Evolutionary conservation across 768 basidiomycete species (phyloP).

Genomic region (Cystofilobasidium capitatum): DNA sequence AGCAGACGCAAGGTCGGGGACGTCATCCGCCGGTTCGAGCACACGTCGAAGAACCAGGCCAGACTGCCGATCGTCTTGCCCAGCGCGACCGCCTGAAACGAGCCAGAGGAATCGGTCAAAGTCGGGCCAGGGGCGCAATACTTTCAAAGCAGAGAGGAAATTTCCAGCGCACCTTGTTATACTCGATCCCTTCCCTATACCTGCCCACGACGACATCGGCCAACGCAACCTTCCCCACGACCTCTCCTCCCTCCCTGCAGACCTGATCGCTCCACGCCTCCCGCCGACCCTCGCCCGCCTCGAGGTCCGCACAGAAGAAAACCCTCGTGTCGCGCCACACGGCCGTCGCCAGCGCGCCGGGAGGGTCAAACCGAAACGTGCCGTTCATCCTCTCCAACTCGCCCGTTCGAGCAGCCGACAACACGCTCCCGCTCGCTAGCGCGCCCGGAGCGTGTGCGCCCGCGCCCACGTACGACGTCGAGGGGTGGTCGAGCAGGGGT

Average conservation of each 20-base stretch:
- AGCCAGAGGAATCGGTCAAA: not conserved
- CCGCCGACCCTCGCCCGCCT: slow-evolving; percentile 46
- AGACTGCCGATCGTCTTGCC: slow-evolving; percentile 64
- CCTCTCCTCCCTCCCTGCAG: slow-evolving; percentile 51
- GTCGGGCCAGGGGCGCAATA: no score
- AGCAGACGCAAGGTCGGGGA: slow-evolving; percentile 64
- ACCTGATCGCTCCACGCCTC: slow-evolving; percentile 55
- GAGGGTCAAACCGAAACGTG: no score
- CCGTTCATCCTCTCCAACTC: slow-evolving; percentile 40
- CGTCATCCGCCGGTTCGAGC: slow-evolving; percentile 52
- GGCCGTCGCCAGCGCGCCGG: no score
- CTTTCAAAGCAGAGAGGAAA: not conserved
- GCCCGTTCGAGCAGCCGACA: not conserved
- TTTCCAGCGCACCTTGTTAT: slow-evolving; percentile 53
- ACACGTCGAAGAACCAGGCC: slow-evolving; percentile 72
- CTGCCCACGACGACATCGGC: slow-evolving; percentile 65
- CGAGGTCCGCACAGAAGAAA: slow-evolving; percentile 54
- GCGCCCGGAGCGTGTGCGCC: not conserved
- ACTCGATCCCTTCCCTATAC: slow-evolving; percentile 59
- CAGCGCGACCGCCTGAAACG: slow-evolving; percentile 51
- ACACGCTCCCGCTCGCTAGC: slow-evolving; percentile 8
- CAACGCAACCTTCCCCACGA: slow-evolving; percentile 27
- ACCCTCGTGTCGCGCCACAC: slow-evolving; percentile 45
- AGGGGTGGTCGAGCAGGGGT: slow-evolving; percentile 42
- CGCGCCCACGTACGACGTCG: no score